Percentiles rank a stretch among this genome's conserved stretches.
Evolutionary conservation across 495 filamentous ascomycete genomes (phyloP).

Genomic region (Aspergillus saccharolyticus): DNA sequence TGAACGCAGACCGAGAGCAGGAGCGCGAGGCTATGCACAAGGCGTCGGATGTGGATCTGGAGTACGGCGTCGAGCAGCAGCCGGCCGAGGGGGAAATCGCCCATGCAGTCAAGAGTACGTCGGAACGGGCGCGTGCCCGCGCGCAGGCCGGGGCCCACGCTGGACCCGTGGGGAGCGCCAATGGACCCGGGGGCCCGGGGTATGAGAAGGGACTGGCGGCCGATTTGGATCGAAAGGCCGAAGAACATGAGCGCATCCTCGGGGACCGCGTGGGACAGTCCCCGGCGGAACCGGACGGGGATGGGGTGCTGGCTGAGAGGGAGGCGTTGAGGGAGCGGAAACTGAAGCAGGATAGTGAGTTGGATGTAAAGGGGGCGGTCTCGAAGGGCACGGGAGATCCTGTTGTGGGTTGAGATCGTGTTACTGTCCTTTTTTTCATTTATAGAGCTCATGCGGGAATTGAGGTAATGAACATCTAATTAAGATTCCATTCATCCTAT

Average conservation of each 20-base stretch:
- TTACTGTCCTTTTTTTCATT: background rate
- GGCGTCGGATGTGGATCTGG: slow-evolving; percentile 32
- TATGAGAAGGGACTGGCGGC: slow-evolving; percentile 36
- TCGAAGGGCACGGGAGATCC: slow-evolving; percentile 26
- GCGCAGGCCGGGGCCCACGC: slow-evolving; percentile 38
- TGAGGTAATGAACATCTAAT: background rate
- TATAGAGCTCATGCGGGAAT: background rate
- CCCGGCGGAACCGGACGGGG: slow-evolving; percentile 16
- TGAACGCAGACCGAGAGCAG: slow-evolving; percentile 14
- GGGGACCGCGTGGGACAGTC: slow-evolving; percentile 27
- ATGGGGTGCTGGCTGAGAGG: slow-evolving; percentile 20
- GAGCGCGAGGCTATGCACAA: slow-evolving; percentile 15
- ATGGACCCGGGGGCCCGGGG: slow-evolving; percentile 25
- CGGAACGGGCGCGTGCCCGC: slow-evolving; percentile 25
- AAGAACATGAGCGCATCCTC: slow-evolving; percentile 41
- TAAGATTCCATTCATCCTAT: background rate
- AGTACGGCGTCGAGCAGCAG: slow-evolving; percentile 54
- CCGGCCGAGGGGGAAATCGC: slow-evolving; percentile 53
- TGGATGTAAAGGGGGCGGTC: slow-evolving; percentile 30
- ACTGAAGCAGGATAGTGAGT: slow-evolving; percentile 24
- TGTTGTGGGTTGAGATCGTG: slow-evolving; percentile 20
- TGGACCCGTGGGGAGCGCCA: slow-evolving; percentile 28
- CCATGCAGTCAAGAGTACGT: slow-evolving; percentile 37
- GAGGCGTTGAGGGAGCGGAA: slow-evolving; percentile 27
- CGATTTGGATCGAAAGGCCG: slow-evolving; percentile 43